These are phyloP conservation scores for Tricholoma saponaceum DNA, from an alignment of 768 basidiomycete genomes.

Conservation along the genomic window DNA sequence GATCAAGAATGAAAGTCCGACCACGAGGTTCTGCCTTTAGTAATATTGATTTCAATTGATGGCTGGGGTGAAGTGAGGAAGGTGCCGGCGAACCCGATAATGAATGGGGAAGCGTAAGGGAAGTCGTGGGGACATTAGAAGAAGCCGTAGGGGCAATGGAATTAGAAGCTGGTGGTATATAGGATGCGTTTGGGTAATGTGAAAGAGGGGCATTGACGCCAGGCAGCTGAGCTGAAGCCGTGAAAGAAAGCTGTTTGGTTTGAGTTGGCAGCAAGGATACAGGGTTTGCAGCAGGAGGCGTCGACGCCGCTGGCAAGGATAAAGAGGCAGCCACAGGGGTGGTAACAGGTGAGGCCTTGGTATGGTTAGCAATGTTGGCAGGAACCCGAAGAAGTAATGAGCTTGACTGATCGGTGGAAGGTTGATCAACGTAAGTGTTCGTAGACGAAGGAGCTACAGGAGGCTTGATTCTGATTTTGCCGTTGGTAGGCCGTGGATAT, in stretches of 20 bases:
- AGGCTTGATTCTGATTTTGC: constrained; percentile 76
- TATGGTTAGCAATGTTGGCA: constrained; percentile 12
- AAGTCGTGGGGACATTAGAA: constrained; percentile 20
- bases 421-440: constrained; percentile 10
- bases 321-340: constrained; percentile 15
- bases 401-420: constrained; percentile 11
- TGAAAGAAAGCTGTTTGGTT: constrained; percentile 19
- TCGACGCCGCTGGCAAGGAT: constrained; percentile 17
- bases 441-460: constrained; percentile 28
- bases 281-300: constrained; percentile 20
- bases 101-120: constrained; percentile 22
- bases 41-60: constrained; percentile 50
- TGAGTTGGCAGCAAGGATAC: constrained; percentile 18
- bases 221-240: constrained; percentile 26
- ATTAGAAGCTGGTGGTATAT: constrained; percentile 32
- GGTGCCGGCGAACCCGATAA: constrained; percentile 37
- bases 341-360: constrained; percentile 12
- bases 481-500: constrained; percentile 49
- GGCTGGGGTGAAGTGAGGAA: constrained; percentile 30
- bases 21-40: constrained; percentile 56
- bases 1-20: constrained; percentile 55
- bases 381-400: constrained; percentile 37
- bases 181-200: constrained; percentile 55
- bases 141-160: constrained; percentile 17
- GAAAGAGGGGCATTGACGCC: constrained; percentile 33